Evolutionary conservation across 2,329 filamentous ascomycete species (phyloP).

Genomic region (Cryphonectria japonica): DNA sequence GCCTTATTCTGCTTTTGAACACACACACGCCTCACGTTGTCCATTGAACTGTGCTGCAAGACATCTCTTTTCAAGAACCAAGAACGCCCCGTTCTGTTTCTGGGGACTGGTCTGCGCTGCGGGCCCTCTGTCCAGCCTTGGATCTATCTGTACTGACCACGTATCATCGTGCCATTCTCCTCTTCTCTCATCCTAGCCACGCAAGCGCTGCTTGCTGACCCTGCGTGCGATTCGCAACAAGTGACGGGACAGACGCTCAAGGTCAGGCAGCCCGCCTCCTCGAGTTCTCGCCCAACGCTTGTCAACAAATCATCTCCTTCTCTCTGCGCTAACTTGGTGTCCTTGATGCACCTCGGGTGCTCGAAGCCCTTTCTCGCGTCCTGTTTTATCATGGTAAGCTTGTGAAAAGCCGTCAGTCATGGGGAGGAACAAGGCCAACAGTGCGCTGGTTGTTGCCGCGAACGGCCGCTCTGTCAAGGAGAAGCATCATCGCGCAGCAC

Average conservation of each 20-base stretch:
- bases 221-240: constrained; percentile 12
- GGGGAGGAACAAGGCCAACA: constrained; percentile 25
- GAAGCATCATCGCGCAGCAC: constrained; percentile 37
- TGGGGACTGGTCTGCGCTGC: constrained; percentile 16
- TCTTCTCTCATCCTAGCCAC: constrained; percentile 35
- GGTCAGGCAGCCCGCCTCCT: background rate
- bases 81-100: constrained; percentile 13
- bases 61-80: constrained; percentile 16
- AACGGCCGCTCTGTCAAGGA: constrained; percentile 38
- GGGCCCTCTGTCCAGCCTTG: background rate
- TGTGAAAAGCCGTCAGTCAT: constrained; percentile 32
- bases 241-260: constrained; percentile 9
- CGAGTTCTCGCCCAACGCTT: constrained; percentile 19
- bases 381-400: constrained; percentile 85
- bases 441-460: constrained; percentile 31
- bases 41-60: constrained; percentile 11
- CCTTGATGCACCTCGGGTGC: constrained; percentile 9
- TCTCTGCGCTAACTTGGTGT: constrained; percentile 16
- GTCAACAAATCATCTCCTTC: constrained; percentile 14
- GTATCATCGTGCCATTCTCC: constrained; percentile 23
- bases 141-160: constrained; percentile 18
- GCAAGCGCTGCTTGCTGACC: constrained; percentile 27
- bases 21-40: background rate
- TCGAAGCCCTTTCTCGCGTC: constrained; percentile 75
- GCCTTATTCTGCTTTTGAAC: constrained; percentile 16